A percentile compares a stretch with the other conserved stretches of the same genome.
These are phyloP conservation scores for Umbilicus rupestris DNA, from an alignment of 164 flowering plant species.

Conservation along the genomic window DNA sequence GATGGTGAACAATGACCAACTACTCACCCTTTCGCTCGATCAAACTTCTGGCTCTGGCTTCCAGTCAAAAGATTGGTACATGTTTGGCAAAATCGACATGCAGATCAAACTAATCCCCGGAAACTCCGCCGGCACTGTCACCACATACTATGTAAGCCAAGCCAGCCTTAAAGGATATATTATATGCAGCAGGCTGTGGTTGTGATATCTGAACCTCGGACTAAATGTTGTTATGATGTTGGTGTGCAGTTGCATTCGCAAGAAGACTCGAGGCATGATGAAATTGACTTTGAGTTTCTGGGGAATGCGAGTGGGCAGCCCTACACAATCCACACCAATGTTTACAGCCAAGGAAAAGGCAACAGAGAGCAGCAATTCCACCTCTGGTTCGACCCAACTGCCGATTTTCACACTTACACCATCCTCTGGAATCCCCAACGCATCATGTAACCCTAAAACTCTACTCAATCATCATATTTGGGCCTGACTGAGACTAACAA, in stretches of 20 bases:
- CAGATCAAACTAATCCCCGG: neutral
- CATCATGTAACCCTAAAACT: too few species aligned
- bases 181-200: too few species aligned
- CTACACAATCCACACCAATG: too few species aligned
- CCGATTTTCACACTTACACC: too few species aligned
- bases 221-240: neutral
- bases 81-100: neutral
- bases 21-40: neutral
- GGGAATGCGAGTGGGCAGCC: too few species aligned
- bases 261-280: neutral
- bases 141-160: conserved; percentile 4
- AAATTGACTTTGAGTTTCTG: neutral
- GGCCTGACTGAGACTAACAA: too few species aligned
- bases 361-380: too few species aligned
- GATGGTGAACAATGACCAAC: neutral
- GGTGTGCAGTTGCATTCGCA: neutral
- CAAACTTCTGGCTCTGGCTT: neutral
- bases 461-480: too few species aligned
- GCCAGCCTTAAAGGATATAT: too few species aligned
- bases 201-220: neutral
- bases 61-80: neutral
- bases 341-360: too few species aligned
- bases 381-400: too few species aligned
- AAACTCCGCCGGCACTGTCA: neutral
- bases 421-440: too few species aligned